Evolutionary conservation across 208 protist species (phyloP).

Genomic region (Lotmaria passim): DNA sequence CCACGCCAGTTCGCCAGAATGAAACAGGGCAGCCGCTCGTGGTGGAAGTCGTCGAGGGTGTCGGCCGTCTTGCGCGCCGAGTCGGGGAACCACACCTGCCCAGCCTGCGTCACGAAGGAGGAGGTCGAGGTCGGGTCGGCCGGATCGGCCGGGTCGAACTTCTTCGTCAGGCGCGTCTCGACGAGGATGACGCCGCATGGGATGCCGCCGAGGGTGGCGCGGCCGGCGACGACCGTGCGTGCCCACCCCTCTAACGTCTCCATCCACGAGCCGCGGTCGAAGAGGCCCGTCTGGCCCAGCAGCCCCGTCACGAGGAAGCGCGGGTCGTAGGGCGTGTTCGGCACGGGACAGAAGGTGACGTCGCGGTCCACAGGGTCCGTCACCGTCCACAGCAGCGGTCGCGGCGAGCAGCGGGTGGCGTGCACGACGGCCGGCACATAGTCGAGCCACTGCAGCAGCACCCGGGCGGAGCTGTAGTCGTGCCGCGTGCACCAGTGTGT

Average conservation of each 20-base stretch:
- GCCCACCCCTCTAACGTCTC: conserved; percentile 97
- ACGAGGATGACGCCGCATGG: conserved; percentile 98
- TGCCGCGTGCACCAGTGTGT: conserved; percentile 89
- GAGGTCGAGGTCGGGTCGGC: conserved; percentile 89
- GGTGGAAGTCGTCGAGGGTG: conserved; percentile 97
- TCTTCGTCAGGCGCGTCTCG: conserved; percentile 95
- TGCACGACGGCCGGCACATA: conserved; percentile 84
- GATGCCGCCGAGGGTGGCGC: conserved; percentile 97
- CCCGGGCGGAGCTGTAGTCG: conserved; percentile 80
- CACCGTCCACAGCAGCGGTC: conserved; percentile 36
- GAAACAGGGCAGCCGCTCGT: conserved; percentile 97
- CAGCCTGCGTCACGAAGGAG: conserved; percentile 80
- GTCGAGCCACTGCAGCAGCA: conserved; percentile 89
- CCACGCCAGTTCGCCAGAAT: conserved; percentile 99
- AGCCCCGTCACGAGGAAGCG: conserved; percentile 76
- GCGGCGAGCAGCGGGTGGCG: conserved; percentile 50
- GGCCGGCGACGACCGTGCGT: conserved; percentile 96
- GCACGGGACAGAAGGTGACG: conserved; percentile 72
- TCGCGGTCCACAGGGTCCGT: conserved; percentile 80
- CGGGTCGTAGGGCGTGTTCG: conserved; percentile 83
- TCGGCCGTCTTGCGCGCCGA: conserved; percentile 98
- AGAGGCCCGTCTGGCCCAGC: conserved; percentile 68
- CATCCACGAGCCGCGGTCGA: conserved; percentile 91
- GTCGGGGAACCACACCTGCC: conserved; percentile 98
- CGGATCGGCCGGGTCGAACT: conserved; percentile 95